phyloP scores from a whole-genome alignment of 2,329 filamentous ascomycete genomes.

The Penicillium sp. region DNA sequence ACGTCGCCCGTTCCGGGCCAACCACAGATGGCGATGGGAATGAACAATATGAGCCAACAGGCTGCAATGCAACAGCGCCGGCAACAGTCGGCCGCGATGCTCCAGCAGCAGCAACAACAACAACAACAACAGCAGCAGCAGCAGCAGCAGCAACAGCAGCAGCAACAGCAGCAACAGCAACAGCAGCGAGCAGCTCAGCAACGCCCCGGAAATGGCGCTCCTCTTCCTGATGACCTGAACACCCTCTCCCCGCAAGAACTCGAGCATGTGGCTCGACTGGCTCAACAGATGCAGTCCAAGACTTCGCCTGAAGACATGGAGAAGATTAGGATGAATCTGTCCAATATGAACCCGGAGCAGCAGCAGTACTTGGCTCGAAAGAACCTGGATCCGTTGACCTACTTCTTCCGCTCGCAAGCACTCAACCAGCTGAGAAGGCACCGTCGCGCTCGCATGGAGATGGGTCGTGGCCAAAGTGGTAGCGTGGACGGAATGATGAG shows the following conservation, averaged over 20 bases:
- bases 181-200: slow-evolving; percentile 28
- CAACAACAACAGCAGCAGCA: slow-evolving; percentile 34
- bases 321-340: slow-evolving; percentile 49
- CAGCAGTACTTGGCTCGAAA: slow-evolving; percentile 46
- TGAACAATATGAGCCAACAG: slow-evolving; percentile 35
- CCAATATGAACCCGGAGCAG: slow-evolving; percentile 48
- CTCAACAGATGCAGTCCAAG: slow-evolving; percentile 47
- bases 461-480: slow-evolving; percentile 31
- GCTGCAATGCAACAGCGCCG: slow-evolving; percentile 36
- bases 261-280: slow-evolving; percentile 46
- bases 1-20: slow-evolving; percentile 48
- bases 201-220: slow-evolving; percentile 27
- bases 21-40: slow-evolving; percentile 36
- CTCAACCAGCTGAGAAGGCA: slow-evolving; percentile 42
- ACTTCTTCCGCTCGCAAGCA: slow-evolving; percentile 52
- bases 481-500: slow-evolving; percentile 34
- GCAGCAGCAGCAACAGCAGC: slow-evolving; percentile 32
- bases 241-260: slow-evolving; percentile 42
- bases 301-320: slow-evolving; percentile 47
- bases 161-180: slow-evolving; percentile 24
- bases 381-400: slow-evolving; percentile 50
- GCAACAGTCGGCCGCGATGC: slow-evolving; percentile 25
- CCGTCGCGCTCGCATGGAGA: slow-evolving; percentile 33
- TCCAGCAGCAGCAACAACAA: slow-evolving; percentile 29
- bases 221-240: slow-evolving; percentile 35